phyloP scores from a whole-genome alignment of 78 protist species.

The Chrysochromulina parva region DNA sequence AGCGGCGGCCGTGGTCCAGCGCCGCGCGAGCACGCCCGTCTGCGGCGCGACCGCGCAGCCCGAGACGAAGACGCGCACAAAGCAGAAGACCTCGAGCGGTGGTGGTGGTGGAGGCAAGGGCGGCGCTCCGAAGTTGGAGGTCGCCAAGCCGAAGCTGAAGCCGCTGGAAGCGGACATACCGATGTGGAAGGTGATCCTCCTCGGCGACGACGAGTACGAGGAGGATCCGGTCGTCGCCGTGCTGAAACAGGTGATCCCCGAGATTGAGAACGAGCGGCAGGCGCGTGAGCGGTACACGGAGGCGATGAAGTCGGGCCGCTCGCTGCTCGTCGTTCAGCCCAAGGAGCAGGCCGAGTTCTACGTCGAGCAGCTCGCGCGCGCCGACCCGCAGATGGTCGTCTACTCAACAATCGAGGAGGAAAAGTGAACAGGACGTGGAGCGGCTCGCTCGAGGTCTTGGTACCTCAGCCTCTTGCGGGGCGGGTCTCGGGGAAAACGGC shows the following conservation, averaged over 20 bases:
- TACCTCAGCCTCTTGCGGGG: too few relatives aligned
- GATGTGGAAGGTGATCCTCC: slow-evolving; percentile 2
- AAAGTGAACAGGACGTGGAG: too few relatives aligned
- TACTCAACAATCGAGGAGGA: neutral
- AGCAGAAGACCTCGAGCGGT: neutral
- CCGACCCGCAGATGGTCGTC: neutral
- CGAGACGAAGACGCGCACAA: neutral
- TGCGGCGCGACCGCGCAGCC: neutral
- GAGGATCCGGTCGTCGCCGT: neutral
- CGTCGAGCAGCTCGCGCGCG: neutral
- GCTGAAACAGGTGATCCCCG: neutral
- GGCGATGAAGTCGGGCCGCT: neutral
- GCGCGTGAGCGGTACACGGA: neutral
- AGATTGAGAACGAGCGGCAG: neutral
- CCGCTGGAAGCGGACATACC: neutral
- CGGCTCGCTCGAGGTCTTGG: too few relatives aligned
- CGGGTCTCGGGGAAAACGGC: too few relatives aligned
- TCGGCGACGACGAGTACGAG: slow-evolving; percentile 19
- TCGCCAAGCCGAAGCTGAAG: neutral
- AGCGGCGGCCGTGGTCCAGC: too few relatives aligned
- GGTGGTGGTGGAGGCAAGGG: neutral
- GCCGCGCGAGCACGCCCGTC: too few relatives aligned
- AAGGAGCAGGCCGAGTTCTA: neutral
- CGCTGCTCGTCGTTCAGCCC: neutral
- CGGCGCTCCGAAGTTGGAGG: neutral